Evolutionary conservation across 805 yeast genomes (phyloP), one percentile per base, ranked within the genome.

Genomic region (Sugiyamaella boreocaroliniensis): DNA sequence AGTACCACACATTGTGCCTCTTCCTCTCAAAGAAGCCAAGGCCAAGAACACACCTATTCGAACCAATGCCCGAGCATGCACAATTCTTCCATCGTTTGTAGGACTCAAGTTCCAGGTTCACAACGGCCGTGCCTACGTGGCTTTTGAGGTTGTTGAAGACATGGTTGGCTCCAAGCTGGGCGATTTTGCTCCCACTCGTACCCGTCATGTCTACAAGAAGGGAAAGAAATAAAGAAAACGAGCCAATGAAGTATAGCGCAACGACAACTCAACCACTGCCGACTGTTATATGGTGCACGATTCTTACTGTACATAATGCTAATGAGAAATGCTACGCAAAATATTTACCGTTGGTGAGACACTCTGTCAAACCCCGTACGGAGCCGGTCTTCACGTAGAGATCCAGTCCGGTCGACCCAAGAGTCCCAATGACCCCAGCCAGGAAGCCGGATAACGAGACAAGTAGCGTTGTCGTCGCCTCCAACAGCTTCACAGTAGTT

Each of bases 121-220:
- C 71, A 93, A 93, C 70, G 99, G 99, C 29, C 87, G 85, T 66
- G 95, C 89, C 61, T 93, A 90, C 66, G 95, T 89, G 41, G 88
- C 89, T 49, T 77, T 93, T 50, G 88, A 84, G 59, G 79, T 93
- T 18, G 80, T 85, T 8, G 97, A 93, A 66, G 93, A 93, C 62
- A 93, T 93, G 99, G 97, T 93, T 55, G 99, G 99, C 16, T 80
- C 83, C 60, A 93, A 92, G 67, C 73, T 93, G 52, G 99, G 99
- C 1, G 97, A 92, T 69, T 93, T 88, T 74, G 96, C 95, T 1
- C 88, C 90, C 51, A 93, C 99, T 1, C 80, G 98, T 71, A 87
- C 88, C 79, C 81, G 85, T 67, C 88, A 87, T 71, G 81, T 79
- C 57, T 89, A 86, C 72, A 86, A 89, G 59, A 62, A 67, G 60